These are phyloP conservation scores for Tylopilus sp. DNA, from an alignment of 768 basidiomycete species.

Conservation along the genomic window DNA sequence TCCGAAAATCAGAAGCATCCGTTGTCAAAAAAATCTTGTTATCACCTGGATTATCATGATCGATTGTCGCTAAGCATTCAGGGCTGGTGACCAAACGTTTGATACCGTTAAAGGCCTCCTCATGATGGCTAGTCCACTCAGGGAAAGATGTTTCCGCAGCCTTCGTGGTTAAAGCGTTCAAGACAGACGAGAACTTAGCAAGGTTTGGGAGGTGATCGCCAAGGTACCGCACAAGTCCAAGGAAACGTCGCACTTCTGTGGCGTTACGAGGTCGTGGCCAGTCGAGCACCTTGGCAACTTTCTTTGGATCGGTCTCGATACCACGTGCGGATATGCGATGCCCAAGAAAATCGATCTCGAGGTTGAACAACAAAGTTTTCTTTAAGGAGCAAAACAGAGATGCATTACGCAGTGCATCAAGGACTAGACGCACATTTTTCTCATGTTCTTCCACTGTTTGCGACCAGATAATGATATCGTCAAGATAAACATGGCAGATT, in stretches of 20 bases:
- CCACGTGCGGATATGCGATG: background rate
- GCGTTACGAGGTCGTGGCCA: background rate
- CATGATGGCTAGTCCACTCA: background rate
- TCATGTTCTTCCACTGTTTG: slow-evolving; percentile 22
- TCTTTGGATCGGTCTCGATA: background rate
- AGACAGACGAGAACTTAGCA: background rate
- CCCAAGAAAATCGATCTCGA: background rate
- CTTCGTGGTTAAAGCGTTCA: background rate
- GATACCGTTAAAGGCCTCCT: background rate
- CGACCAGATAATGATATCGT: slow-evolving; percentile 32
- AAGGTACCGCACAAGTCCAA: background rate
- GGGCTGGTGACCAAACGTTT: background rate
- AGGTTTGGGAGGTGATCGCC: background rate
- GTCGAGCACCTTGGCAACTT: background rate
- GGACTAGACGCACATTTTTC: slow-evolving; percentile 25
- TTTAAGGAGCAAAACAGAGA: background rate
- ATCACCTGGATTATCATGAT: background rate
- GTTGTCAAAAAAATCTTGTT: background rate
- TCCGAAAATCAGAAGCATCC: background rate
- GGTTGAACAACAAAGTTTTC: background rate
- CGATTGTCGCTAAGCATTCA: background rate
- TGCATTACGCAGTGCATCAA: slow-evolving; percentile 22
- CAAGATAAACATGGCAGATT: slow-evolving; percentile 12
- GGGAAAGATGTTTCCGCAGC: background rate
- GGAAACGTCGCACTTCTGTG: background rate